Evolutionary conservation across 345 rosid genomes (phyloP).

Genomic region (Populus euphratica): DNA sequence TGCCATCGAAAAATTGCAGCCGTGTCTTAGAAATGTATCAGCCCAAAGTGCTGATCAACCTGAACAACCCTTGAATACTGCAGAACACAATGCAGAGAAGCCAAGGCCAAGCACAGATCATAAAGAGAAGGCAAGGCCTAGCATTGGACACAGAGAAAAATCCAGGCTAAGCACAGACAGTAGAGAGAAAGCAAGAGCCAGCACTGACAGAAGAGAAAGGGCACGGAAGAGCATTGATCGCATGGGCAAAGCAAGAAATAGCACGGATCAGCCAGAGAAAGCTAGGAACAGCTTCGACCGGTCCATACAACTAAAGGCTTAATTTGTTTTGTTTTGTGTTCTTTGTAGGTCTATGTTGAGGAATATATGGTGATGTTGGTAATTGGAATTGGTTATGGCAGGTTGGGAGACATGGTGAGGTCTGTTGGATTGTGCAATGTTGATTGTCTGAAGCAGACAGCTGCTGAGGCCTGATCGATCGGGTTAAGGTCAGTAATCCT

Average conservation of each 20-base stretch:
- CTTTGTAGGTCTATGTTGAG: neutral
- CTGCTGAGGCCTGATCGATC: slow-evolving; percentile 37
- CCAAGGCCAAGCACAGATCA: slow-evolving; percentile 34
- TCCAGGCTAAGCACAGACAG: slow-evolving; percentile 54
- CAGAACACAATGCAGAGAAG: slow-evolving; percentile 24
- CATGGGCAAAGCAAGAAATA: slow-evolving; percentile 47
- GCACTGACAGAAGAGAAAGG: slow-evolving; percentile 48
- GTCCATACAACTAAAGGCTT: slow-evolving; percentile 32
- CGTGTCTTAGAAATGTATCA: slow-evolving; percentile 24
- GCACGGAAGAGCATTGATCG: slow-evolving; percentile 58
- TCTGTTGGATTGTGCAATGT: slow-evolving; percentile 75
- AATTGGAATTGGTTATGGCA: slow-evolving; percentile 26
- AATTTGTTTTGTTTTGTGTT: neutral
- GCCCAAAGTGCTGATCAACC: slow-evolving; percentile 24
- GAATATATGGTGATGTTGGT: neutral
- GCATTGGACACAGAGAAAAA: slow-evolving; percentile 45
- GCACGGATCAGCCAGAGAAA: slow-evolving; percentile 58
- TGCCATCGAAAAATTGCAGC: slow-evolving; percentile 57
- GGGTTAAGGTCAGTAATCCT: neutral
- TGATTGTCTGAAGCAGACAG: slow-evolving; percentile 63
- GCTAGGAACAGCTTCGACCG: slow-evolving; percentile 80
- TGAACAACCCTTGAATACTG: slow-evolving; percentile 13
- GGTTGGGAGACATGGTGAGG: slow-evolving; percentile 77
- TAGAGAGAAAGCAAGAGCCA: slow-evolving; percentile 42
- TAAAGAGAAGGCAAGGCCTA: slow-evolving; percentile 39